Evolutionary conservation across 2,329 filamentous ascomycete genomes (phyloP), one percentile per base, ranked within the genome.

Genomic region (Neocatenulostroma microsporum): DNA sequence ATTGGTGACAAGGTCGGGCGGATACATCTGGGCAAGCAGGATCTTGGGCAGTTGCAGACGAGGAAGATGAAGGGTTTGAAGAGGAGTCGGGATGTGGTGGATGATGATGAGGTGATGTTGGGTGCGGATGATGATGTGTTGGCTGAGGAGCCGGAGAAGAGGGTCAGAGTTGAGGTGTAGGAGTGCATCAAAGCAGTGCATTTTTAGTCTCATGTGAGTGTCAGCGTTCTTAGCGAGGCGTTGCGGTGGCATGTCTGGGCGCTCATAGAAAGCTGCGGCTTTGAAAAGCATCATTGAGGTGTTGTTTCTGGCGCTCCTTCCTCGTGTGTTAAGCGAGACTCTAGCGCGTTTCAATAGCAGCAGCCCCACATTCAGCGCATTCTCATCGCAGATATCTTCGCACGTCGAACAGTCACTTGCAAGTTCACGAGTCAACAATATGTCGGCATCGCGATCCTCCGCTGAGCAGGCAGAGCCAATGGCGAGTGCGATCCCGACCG

Each of bases 31-130:
- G 86, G 84, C 56, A 86, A 82, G 68, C 87, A 95, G 66, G 87
- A 98, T 66, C 73, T 98, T 41, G 73, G 71, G 57, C 76, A 82
- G 53, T 64, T 98, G 63, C 91, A 98, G 71, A 93, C 88, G 36
- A 80, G 91, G 58, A 98, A 98, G 78, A 96, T 98, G 88, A 98
- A 98, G 78, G 91, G 88, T 49, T 64, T 98, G 50, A 98, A 96
- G 76, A 74, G 91, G 48, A 78, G 74, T 47, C 76, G 85, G 37
- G 79, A 79, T 45, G 65, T 76, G 17, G 70, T 73, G 34, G 68
- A 66, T 34, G 72, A 71, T 27, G 76, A 73, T 34, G 51, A 49
- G 7, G 49, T 34, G 10, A 37, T 44, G 30, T 40, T 25, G 10
- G 47, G 40, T 12, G 42, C 30, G 17, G 42, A 41, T 14, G 42